Base-by-base conservation (phyloP, 495 filamentous ascomycete species). In the Lepidopterella palustris region DNA sequence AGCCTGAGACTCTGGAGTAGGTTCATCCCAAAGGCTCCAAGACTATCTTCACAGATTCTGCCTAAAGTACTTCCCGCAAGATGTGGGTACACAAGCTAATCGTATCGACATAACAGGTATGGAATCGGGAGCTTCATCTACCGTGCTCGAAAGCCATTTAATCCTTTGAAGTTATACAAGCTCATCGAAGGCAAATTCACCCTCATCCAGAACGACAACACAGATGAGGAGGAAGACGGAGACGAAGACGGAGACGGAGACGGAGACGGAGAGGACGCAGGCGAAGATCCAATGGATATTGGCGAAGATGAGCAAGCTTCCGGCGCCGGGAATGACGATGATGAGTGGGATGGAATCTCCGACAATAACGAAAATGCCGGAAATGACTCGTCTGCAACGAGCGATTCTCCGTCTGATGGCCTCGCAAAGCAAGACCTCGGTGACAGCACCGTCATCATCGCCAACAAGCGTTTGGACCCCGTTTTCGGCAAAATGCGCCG, bases 71-170 rank as follows among this genome's bases (percentile, higher is more conserved):
- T n/a, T n/a, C n/a, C n/a, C n/a, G n/a, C n/a, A n/a, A n/a, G n/a
- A n/a, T n/a, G n/a, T n/a, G n/a, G n/a, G n/a, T 50, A 31, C 53
- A 65, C 20, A 67, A 24, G 20, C 15, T 18, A n/a, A 1, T 45
- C 35, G 21, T 50, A 23, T 9, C 23, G n/a, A 23, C 47, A 10
- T 11, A 10, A 21, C 28, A 77, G 74, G 35, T 81, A 82, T 39
- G 77, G 76, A 0, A 78, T 83, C 45, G 77, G 79, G 52, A 83
- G 78, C 58, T 82, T 83, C 54, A 79, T 83, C 0, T 82, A 83
- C 61, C 66, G 70, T 20, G 75, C 76, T 0, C 71, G 78, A 10
- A 72, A 78, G 9, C 81, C 81, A 0, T 83, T 83, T 55, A 77
- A 82, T 58, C 76, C 81, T 0, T 70, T 70, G 2, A 65, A 75